Base-by-base conservation (phyloP, 371 early-diverging fungal genomes). In the Blakeslea trispora region DNA sequence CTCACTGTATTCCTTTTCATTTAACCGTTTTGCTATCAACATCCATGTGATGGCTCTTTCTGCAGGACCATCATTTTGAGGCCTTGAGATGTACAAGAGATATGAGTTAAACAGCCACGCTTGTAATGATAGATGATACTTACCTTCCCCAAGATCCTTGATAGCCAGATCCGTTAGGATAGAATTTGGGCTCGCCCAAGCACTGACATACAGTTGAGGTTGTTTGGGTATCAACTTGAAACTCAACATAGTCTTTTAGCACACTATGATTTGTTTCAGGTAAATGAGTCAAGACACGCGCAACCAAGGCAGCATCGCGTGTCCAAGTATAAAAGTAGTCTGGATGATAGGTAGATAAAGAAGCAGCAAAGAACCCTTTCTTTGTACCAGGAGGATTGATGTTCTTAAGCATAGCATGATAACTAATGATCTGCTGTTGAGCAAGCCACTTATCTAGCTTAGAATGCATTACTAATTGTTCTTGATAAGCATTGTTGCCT, bases 21-120 rank as follows among this genome's bases (percentile, higher is more conserved):
- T 55, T 45, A 2, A 43, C 42, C 63, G 55, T 1, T 72, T 31
- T 1, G 80, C 80, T 45, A 81, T 85, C n/a, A 59, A 39, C 1
- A 82, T 74, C 22, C 87, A 45, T 13, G 82, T 59, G 5, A 69
- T 64, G 0, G 84, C 89, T 2, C 93, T 81, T 18, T 87, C 79
- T 5, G 91, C 92, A 11, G 93, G 93, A 0, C 91, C 92, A 64
- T 94, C 94, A 60, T 88, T 87, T 64, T 94, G 92, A 23, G 92
- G 91, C 35, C 77, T 72, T n/a, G n/a, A n/a, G n/a, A n/a, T n/a
- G n/a, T n/a, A n/a, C n/a, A n/a, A n/a, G n/a, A n/a, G n/a, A n/a
- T n/a, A n/a, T n/a, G n/a, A n/a, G n/a, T n/a, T n/a, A n/a, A n/a
- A n/a, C n/a, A n/a, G n/a, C n/a, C n/a, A n/a, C n/a, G n/a, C n/a